These are phyloP conservation scores for Jackrogersella minutella DNA, from an alignment of 495 filamentous ascomycete species.

Conservation along the genomic window DNA sequence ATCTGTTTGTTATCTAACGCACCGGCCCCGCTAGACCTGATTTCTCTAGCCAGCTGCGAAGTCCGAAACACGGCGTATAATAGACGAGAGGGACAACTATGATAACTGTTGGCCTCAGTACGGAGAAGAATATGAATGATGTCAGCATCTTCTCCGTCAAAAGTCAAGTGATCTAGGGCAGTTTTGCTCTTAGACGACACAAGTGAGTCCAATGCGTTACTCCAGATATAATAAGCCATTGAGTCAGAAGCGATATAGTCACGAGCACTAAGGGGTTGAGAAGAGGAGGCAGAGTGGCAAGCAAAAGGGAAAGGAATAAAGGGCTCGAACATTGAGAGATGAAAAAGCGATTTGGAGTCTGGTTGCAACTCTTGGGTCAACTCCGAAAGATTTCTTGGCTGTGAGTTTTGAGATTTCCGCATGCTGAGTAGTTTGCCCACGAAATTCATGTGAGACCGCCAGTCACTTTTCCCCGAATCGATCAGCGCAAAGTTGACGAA, in stretches of 20 bases:
- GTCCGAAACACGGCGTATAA: slow-evolving; percentile 48
- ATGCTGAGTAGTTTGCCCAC: slow-evolving; percentile 53
- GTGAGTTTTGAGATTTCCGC: neutral
- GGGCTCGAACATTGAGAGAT: slow-evolving; percentile 23
- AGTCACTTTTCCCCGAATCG: slow-evolving; percentile 62
- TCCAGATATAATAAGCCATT: slow-evolving; percentile 50
- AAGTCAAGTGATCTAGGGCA: slow-evolving; percentile 11
- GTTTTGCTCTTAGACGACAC: slow-evolving; percentile 46
- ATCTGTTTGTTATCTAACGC: slow-evolving; percentile 25
- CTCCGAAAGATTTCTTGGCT: neutral
- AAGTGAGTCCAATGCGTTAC: slow-evolving; percentile 45
- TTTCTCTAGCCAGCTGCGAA: slow-evolving; percentile 43
- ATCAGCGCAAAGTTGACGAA: slow-evolving; percentile 66
- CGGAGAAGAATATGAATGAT: slow-evolving; percentile 48
- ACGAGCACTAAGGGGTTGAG: slow-evolving; percentile 25
- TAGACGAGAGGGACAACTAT: slow-evolving; percentile 55
- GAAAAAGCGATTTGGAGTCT: neutral
- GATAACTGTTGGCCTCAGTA: slow-evolving; percentile 57
- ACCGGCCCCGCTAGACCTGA: slow-evolving; percentile 7
- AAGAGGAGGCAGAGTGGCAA: neutral
- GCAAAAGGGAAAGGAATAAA: slow-evolving; percentile 8
- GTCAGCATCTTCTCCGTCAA: slow-evolving; percentile 36
- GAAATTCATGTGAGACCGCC: slow-evolving; percentile 63
- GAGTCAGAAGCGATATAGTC: slow-evolving; percentile 55
- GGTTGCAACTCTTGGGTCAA: neutral